Evolutionary conservation across 176 grass and related monocot genomes (phyloP), one percentile per base, ranked within the genome.

Genomic region (Aegilops speltoides): DNA sequence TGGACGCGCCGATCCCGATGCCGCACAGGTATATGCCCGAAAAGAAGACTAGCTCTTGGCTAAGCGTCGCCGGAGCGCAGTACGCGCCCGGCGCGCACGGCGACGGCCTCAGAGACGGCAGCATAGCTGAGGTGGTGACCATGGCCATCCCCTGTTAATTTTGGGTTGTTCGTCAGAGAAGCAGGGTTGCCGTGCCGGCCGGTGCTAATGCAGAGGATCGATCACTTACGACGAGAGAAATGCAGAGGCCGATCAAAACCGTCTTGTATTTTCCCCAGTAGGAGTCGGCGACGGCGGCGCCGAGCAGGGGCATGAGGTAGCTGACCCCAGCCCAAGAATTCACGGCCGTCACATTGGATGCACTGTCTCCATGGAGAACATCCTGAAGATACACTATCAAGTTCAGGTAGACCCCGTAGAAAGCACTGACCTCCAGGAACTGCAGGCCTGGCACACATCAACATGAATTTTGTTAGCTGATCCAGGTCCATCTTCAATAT

Each of bases 301-400:
- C 87, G 38, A 96, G 8, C 14, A 96, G 5, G 34, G 94, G 87
- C 85, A 92, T 91, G 40, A 91, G 79, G 86, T 88, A 96, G 82
- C 78, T 92, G 0, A 72, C 82, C 63, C 82, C 94, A 3, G 56
- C 82, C 91, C 94, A 96, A 7, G 64, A 70, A 32, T 31, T 69
- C 67, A 93, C 94, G n/a, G 89, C 79, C 31, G 91, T 75, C 76
- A 92, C 94, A 50, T 90, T 96, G 23, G 94, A 90, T 69, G 94
- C 92, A 26, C 45, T 94, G 40, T 84, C 50, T 1, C 91, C 87
- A 38, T 92, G 91, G 28, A 96, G 89, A 79, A 94, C 87, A 14
- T 88, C 88, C 19, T 91, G 85, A 38, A 96, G 87, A 60, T 96
- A 96, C 25, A 96, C 91, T 6, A 96, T 72, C 15, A 96, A 33